phyloP scores from a whole-genome alignment of 1,139 yeast species.

The Suhomyces bokatorum region DNA sequence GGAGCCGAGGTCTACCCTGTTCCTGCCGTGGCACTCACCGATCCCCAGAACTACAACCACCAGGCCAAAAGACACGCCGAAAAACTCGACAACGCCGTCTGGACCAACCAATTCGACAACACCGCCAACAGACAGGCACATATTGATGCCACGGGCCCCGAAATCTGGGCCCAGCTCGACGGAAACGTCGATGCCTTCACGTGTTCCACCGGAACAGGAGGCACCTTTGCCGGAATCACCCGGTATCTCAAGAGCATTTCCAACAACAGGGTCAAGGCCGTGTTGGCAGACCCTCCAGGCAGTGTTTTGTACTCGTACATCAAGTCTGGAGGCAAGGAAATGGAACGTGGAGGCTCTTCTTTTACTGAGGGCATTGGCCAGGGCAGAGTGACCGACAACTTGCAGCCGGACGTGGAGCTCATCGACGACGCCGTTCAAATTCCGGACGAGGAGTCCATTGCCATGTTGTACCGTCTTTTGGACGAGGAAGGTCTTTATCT shows the following conservation, averaged over 20 bases:
- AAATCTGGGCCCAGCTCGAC: constrained; percentile 79
- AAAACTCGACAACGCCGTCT: constrained; percentile 68
- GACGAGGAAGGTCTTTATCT: constrained; percentile 88
- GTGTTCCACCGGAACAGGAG: constrained; percentile 90
- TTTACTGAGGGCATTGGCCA: constrained; percentile 97
- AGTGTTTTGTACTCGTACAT: constrained; percentile 79
- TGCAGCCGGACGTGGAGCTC: constrained; percentile 65
- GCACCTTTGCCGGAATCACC: constrained; percentile 83
- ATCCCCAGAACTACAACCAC: constrained; percentile 82
- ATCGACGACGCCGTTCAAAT: constrained; percentile 76
- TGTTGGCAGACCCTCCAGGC: constrained; percentile 93
- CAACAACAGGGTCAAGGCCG: constrained; percentile 56
- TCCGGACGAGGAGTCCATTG: constrained; percentile 73
- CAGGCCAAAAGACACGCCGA: constrained; percentile 86
- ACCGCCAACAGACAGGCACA: constrained; percentile 86
- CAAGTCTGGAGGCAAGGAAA: constrained; percentile 59
- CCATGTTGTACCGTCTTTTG: constrained; percentile 76
- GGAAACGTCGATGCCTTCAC: constrained; percentile 85
- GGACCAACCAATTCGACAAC: constrained; percentile 93
- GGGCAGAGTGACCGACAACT: constrained; percentile 84
- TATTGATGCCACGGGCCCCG: constrained; percentile 90
- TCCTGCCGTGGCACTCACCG: constrained; percentile 81
- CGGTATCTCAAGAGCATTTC: constrained; percentile 70
- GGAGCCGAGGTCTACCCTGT: constrained; percentile 90
- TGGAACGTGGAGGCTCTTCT: constrained; percentile 73